Conservation (phyloP, 805 yeast genomes). For the Yarrowia yakushimensis region DNA sequence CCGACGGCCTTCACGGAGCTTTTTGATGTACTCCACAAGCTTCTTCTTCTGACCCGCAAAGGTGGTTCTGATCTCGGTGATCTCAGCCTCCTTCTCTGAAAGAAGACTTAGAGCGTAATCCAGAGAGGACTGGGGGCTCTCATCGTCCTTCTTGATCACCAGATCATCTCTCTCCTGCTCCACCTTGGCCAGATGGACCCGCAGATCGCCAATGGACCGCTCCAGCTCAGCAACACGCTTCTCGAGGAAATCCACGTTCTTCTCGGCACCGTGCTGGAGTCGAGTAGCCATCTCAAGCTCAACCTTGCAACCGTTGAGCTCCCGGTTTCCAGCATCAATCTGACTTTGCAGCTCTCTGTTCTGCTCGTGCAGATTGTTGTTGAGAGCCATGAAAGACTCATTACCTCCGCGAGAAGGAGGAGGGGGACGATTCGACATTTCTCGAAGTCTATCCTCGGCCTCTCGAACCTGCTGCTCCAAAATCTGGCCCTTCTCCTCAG, state of each 20-base stretch:
- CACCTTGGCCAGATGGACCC: constrained; percentile 5
- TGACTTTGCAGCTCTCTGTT: neutral
- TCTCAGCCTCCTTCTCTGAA: constrained; percentile 14
- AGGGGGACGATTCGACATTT: neutral
- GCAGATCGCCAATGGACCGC: neutral
- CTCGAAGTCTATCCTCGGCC: neutral
- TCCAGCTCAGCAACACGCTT: constrained; percentile 13
- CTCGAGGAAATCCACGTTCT: constrained; percentile 13
- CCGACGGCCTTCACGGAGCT: neutral
- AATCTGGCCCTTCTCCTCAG: constrained; percentile 18
- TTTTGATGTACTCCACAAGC: constrained; percentile 17
- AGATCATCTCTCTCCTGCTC: constrained; percentile 7
- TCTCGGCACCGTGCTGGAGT: constrained; percentile 14
- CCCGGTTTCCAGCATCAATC: neutral
- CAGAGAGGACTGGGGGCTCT: neutral
- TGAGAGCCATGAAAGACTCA: constrained; percentile 4
- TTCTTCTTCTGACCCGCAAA: constrained; percentile 21
- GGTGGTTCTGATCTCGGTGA: neutral
- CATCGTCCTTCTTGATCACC: neutral
- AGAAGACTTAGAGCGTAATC: constrained; percentile 13
- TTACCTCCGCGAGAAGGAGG: neutral
- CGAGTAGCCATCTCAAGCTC: neutral
- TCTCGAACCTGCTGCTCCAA: constrained; percentile 6
- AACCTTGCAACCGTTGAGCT: neutral
- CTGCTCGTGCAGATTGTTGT: constrained; percentile 13